Evolutionary conservation across 345 rosid genomes (phyloP), one percentile per base, ranked within the genome.

Genomic region (Salix dunnii): DNA sequence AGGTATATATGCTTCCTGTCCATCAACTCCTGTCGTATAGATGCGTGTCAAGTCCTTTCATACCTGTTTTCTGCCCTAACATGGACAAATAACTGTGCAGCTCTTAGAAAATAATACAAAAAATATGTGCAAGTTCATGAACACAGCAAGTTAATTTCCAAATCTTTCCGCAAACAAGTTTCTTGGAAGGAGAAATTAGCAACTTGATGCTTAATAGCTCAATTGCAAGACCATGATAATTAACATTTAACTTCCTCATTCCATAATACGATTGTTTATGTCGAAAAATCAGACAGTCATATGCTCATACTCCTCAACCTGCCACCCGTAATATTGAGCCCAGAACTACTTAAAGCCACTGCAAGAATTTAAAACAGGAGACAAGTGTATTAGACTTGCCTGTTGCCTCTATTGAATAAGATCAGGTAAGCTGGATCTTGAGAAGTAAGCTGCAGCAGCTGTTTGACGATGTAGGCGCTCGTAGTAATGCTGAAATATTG

Each of bases 21-120:
- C 51, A 62, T 12, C 20, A 48, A 9, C 55, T 61, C 69, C 61
- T 9, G 43, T 30, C 38, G 11, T 60, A 36, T 7, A 1, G 23
- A 3, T 55, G 62, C 21, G 25, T 36, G n/a, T 67, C 28, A 67
- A 23, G 80, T 70, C 73, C 86, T 83, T 67, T 90, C 93, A 81
- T 85, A 89, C 85, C 88, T 75, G 86, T 80, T 91, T 89, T 86
- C 94, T 89, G 90, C 89, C 96, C 96, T 90, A 86, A 70, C 87
- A 86, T 67, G 58, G 74, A 49, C 79, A 87, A 10, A 33, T 30
- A 17, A 81, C 6, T 2, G 36, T 42, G 35, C 62, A 42, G 16
- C 31, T 76, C 66, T 46, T 70, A 28, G 77, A 36, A 25, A 40
- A 65, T 53, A 21, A 63, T 14, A 7, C 18, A 31, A 13, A n/a